Base-by-base conservation (phyloP, 768 basidiomycete genomes). In the Trametes cubensis region DNA sequence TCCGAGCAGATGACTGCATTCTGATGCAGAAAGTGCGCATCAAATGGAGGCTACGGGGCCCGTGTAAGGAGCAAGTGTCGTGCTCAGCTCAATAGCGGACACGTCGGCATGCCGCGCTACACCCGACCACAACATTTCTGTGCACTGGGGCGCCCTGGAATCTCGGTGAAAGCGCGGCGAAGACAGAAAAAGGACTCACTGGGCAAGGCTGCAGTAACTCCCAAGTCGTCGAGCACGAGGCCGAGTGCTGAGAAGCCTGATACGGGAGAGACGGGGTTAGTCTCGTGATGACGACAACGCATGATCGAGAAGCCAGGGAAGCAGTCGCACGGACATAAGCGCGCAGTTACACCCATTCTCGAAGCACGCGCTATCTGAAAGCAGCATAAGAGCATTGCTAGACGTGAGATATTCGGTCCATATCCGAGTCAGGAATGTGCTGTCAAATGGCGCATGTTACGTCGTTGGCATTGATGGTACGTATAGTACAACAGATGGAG, bases 111-210 rank as follows among this genome's bases (percentile, higher is more conserved):
- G 11, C 51, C 51, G 62, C 46, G 20, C 41, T 58, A 58, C 55
- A 40, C 23, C 61, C 55, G 55, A 46, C 41, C 14, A 34, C 17
- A 25, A 23, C 57, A 23, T 42, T 48, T 49, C 47, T 13, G 51
- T 23, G 28, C 23, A 18, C 34, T 58, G 13, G 15, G 17, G 18
- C 38, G 40, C 20, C 56, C 44, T 53, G 62, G 30, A 38, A 34
- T 50, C 62, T 48, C 62, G 62, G 62, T 58, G 62, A 58, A 63
- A 58, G 23, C 25, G 51, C 62, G 62, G 62, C 23, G 38, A 11
- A 44, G 50, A 34, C 8, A 45, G 21, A 45, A 44, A 48, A 51
- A 47, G 41, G 17, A 38, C 26, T 2, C 40, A 48, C 40, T 41
- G 38, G 41, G 52, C 39, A 8, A 55, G 55, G 42, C 21, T 30